A percentile compares a stretch with the other conserved stretches of the same genome.
Conservation (phyloP, 352 stramenopile genomes). For the Blastocystis sp. region DNA sequence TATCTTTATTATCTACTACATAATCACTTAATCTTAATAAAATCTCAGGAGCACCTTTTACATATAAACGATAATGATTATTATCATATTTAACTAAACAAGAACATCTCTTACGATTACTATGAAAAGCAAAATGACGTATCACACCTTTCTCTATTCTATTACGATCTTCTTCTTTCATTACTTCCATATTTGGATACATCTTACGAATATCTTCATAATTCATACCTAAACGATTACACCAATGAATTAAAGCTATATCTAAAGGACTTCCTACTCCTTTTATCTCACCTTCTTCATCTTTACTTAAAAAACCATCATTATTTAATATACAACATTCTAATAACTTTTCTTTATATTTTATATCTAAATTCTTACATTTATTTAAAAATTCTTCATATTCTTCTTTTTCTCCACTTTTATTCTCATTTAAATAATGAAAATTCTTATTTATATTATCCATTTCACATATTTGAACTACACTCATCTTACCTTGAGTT, state of each 20-base stretch:
- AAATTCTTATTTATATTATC: slow-evolving; percentile 49
- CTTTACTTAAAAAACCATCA: neutral
- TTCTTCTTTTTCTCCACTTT: slow-evolving; percentile 2
- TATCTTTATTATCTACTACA: neutral
- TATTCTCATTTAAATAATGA: slow-evolving; percentile 11
- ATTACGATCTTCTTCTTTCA: neutral
- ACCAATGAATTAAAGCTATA: slow-evolving; percentile 3
- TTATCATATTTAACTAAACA: neutral
- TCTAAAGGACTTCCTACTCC: slow-evolving; percentile 1
- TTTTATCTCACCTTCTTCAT: slow-evolving; percentile 4
- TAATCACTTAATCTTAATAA: slow-evolving; percentile 46
- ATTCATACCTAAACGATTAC: neutral
- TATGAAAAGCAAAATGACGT: slow-evolving; percentile 4
- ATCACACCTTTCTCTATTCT: neutral
- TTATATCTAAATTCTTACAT: neutral
- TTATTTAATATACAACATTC: slow-evolving; percentile 11
- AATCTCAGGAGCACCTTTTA: slow-evolving; percentile 57
- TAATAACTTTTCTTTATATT: neutral
- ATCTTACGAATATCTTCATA: neutral
- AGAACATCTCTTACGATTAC: slow-evolving; percentile 6
- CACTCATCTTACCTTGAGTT: slow-evolving; percentile 82
- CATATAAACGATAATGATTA: slow-evolving; percentile 52
- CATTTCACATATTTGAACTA: slow-evolving; percentile 61
- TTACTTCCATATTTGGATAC: slow-evolving; percentile 17
- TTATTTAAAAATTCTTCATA: slow-evolving; percentile 3